These are phyloP conservation scores for Herpotrichia juniperi DNA, from an alignment of 2,329 filamentous ascomycete species.

Conservation along the genomic window DNA sequence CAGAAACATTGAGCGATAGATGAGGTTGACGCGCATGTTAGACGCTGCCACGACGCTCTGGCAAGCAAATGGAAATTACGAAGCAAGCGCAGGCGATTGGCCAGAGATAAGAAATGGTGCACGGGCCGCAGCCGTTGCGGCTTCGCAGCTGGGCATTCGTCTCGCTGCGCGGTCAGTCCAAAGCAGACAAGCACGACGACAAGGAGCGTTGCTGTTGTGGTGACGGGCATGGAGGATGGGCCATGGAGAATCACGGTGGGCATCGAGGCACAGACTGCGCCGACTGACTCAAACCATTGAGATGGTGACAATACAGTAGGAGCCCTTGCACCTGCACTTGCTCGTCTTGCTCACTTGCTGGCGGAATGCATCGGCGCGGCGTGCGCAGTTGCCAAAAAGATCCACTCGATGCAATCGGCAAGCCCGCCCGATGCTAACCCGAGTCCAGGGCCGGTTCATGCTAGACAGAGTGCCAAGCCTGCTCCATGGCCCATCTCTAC, in stretches of 20 bases:
- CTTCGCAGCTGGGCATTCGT: not conserved
- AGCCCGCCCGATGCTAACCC: constrained; percentile 14
- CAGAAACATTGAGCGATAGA: not conserved
- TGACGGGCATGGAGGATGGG: too few relatives aligned
- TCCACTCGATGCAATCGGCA: constrained; percentile 14
- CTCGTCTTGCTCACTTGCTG: not conserved
- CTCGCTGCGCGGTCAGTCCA: not conserved
- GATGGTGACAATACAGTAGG: too few relatives aligned
- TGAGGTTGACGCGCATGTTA: not conserved
- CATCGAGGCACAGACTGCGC: too few relatives aligned
- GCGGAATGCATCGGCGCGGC: constrained; percentile 3
- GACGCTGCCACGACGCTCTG: too few relatives aligned
- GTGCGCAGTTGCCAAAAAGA: constrained; percentile 21
- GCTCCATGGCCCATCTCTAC: not conserved
- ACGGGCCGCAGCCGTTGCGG: constrained; percentile 5
- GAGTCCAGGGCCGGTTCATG: too few relatives aligned
- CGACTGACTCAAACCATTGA: too few relatives aligned
- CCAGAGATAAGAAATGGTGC: constrained; percentile 27
- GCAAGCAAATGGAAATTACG: constrained; percentile 20
- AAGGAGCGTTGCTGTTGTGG: too few relatives aligned
- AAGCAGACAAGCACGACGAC: not conserved
- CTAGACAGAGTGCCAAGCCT: too few relatives aligned
- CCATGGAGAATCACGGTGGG: too few relatives aligned
- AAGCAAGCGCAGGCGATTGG: constrained; percentile 24
- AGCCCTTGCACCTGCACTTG: too few relatives aligned